Percentiles rank a stretch among this genome's conserved stretches.
phyloP scores from a whole-genome alignment of 352 stramenopile species.

The Globisporangium lucens region DNA sequence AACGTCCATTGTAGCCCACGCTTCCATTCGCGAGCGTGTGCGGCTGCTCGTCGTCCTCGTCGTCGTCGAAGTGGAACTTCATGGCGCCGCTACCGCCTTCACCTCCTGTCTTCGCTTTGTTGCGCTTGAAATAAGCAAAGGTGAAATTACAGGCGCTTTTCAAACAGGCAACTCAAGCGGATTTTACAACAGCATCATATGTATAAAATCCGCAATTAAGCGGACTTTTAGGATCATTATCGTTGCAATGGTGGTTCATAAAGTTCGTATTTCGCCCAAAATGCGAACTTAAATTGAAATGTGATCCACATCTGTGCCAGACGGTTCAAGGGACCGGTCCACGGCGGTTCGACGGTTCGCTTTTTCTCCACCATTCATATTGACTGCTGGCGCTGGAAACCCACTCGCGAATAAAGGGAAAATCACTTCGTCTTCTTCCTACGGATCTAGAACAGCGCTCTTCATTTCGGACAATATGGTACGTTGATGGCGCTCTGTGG shows the following conservation, averaged over 20 bases:
- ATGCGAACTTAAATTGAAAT: slow-evolving; percentile 20
- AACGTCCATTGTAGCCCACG: neutral
- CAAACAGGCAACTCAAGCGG: too few relatives aligned
- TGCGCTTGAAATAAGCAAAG: neutral
- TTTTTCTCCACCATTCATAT: slow-evolving; percentile 59
- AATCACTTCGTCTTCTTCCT: slow-evolving; percentile 88
- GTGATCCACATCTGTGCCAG: slow-evolving; percentile 24
- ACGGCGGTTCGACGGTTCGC: slow-evolving; percentile 17
- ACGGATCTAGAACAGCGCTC: slow-evolving; percentile 69
- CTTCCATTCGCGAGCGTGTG: neutral
- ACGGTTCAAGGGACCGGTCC: slow-evolving; percentile 13
- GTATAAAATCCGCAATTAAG: neutral
- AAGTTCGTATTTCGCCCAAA: slow-evolving; percentile 18
- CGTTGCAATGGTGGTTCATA: neutral
- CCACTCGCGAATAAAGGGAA: slow-evolving; percentile 22
- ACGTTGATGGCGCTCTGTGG: slow-evolving; percentile 25
- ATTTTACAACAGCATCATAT: too few relatives aligned
- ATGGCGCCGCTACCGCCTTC: slow-evolving; percentile 21
- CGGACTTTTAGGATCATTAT: neutral
- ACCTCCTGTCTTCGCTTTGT: neutral
- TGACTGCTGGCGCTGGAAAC: slow-evolving; percentile 11
- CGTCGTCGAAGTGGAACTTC: slow-evolving; percentile 43
- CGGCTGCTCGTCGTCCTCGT: slow-evolving; percentile 25
- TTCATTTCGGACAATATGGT: slow-evolving; percentile 61
- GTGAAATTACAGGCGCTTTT: neutral